Evolutionary conservation across 352 stramenopile species (phyloP).

Genomic region (Globisporangium emineosum): DNA sequence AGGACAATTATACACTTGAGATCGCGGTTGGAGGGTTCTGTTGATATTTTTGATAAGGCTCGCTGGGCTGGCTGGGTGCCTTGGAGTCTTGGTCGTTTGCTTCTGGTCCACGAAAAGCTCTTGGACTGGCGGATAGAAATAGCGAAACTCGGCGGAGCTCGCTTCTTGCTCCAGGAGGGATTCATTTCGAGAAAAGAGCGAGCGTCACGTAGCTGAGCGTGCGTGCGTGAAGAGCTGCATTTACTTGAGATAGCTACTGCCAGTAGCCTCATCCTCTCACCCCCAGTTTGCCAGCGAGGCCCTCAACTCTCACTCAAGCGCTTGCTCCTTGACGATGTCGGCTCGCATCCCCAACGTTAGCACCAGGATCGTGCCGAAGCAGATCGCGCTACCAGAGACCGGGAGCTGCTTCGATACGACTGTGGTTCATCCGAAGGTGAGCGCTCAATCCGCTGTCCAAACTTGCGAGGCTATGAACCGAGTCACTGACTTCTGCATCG

Average conservation of each 20-base stretch:
- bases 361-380: conserved; percentile 80
- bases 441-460: too few relatives aligned
- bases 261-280: background rate
- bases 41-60: conserved; percentile 4
- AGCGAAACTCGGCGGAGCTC: background rate
- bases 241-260: background rate
- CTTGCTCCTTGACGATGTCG: conserved; percentile 29
- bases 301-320: background rate
- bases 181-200: conserved; percentile 45
- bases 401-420: conserved; percentile 96
- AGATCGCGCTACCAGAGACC: conserved; percentile 80
- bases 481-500: background rate
- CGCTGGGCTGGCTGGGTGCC: background rate
- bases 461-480: background rate
- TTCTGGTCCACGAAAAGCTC: background rate
- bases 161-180: background rate
- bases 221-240: background rate
- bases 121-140: background rate
- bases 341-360: conserved; percentile 79
- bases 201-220: conserved; percentile 2
- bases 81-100: background rate
- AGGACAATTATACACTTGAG: conserved; percentile 5
- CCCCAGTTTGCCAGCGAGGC: background rate
- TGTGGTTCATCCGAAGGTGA: conserved; percentile 47
- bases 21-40: conserved; percentile 6